These are phyloP conservation scores for Raphanus sativus DNA, from an alignment of 345 rosid species.

Conservation along the genomic window DNA sequence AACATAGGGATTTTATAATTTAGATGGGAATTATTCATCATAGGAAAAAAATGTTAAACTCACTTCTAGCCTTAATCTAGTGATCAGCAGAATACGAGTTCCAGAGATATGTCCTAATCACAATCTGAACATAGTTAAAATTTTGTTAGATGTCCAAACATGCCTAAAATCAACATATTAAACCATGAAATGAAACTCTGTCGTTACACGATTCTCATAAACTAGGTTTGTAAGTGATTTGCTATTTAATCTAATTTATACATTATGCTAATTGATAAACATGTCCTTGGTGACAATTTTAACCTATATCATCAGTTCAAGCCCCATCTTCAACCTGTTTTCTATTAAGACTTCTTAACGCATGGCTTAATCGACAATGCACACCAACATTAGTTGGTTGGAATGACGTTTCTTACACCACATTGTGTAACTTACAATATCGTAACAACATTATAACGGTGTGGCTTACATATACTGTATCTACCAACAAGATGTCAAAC, in stretches of 20 bases:
- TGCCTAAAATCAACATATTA: no score
- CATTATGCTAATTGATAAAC: not conserved
- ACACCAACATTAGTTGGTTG: not conserved
- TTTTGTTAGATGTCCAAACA: no score
- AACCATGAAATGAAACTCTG: no score
- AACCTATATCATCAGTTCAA: not conserved
- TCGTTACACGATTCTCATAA: no score
- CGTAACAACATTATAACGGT: not conserved
- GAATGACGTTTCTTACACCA: constrained; percentile 17
- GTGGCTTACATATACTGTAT: not conserved
- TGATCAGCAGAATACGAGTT: no score
- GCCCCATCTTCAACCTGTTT: not conserved
- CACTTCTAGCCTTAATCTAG: no score
- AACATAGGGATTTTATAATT: no score
- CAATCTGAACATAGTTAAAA: no score
- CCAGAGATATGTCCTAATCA: no score
- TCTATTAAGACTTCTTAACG: not conserved
- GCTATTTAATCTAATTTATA: not conserved
- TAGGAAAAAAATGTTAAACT: no score
- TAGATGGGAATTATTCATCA: no score
- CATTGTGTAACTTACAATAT: not conserved
- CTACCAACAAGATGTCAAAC: constrained; percentile 5
- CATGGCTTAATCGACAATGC: not conserved
- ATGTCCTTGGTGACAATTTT: not conserved
- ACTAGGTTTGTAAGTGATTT: not conserved